These are phyloP conservation scores for Penicillium riverlandense DNA, from an alignment of 495 filamentous ascomycete species.

Conservation along the genomic window DNA sequence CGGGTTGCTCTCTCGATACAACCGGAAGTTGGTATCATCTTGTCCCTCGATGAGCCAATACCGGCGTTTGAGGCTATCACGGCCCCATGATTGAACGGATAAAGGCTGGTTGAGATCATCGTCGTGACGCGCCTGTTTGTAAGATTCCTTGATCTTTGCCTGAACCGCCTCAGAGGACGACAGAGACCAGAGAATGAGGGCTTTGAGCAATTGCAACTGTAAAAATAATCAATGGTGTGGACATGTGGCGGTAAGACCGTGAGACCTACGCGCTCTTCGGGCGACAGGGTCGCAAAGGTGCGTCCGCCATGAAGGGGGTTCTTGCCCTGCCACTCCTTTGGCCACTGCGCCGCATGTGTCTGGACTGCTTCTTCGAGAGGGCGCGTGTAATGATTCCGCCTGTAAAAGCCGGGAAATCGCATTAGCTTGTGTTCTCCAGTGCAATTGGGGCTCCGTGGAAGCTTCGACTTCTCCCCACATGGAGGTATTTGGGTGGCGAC, in stretches of 20 bases:
- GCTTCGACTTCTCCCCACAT: conserved; percentile 2
- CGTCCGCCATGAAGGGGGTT: conserved; percentile 75
- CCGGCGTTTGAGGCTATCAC: conserved; percentile 80
- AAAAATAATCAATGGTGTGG: not conserved
- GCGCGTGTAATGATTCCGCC: conserved; percentile 68
- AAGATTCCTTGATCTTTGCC: conserved; percentile 73
- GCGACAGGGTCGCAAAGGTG: conserved; percentile 71
- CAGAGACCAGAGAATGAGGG: conserved; percentile 83
- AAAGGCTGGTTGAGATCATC: conserved; percentile 90
- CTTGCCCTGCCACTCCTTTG: conserved; percentile 73
- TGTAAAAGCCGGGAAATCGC: conserved; percentile 4
- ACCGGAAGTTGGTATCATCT: conserved; percentile 86
- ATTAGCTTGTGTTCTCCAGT: conserved; percentile 8
- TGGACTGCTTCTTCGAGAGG: conserved; percentile 90
- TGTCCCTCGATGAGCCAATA: conserved; percentile 93
- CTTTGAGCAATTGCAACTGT: conserved; percentile 73
- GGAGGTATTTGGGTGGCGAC: conserved; percentile 22
- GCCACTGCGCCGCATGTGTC: conserved; percentile 83
- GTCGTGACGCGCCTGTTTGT: conserved; percentile 84
- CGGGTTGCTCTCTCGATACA: conserved; percentile 93
- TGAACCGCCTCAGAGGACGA: conserved; percentile 80
- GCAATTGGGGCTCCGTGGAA: conserved; percentile 4
- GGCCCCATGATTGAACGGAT: conserved; percentile 91
- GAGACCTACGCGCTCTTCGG: conserved; percentile 68
- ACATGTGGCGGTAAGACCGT: conserved; percentile 1